Conservation (phyloP, 495 filamentous ascomycete species). For the Astrocystis sublimbata region DNA sequence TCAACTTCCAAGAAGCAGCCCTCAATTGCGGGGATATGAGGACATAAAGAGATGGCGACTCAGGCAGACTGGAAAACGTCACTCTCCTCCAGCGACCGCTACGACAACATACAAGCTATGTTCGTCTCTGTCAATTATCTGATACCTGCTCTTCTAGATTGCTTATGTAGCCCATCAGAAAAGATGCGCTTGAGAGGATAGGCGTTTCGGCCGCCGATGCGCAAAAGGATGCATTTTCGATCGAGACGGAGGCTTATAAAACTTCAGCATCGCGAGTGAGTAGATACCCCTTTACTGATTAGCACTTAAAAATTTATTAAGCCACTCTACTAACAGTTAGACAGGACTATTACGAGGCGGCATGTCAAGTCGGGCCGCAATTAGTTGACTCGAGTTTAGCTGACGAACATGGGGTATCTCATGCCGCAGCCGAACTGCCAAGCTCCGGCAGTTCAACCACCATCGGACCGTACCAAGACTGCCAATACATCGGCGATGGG, state of each 20-base stretch:
- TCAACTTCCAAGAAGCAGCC: not conserved
- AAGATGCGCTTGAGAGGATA: conserved; percentile 22
- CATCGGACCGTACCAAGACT: conserved; percentile 72
- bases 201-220: conserved; percentile 15
- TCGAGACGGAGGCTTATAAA: conserved; percentile 49
- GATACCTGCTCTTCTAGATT: not conserved
- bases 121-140: conserved; percentile 29
- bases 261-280: conserved; percentile 41
- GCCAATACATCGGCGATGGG: conserved; percentile 70
- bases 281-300: not conserved
- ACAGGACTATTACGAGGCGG: conserved; percentile 49
- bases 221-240: conserved; percentile 34
- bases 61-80: conserved; percentile 38
- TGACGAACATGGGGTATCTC: not conserved
- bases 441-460: conserved; percentile 46
- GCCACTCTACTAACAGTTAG: conserved; percentile 16
- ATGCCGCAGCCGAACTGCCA: conserved; percentile 4
- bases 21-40: conserved; percentile 25
- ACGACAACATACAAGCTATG: conserved; percentile 55
- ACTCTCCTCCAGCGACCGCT: conserved; percentile 50
- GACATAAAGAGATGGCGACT: too few relatives aligned
- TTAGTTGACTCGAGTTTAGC: conserved; percentile 17
- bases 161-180: conserved; percentile 19
- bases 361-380: conserved; percentile 30
- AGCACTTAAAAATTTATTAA: not conserved